A percentile compares a stretch with the other conserved stretches of the same genome.
These are phyloP conservation scores for Penicillium sp. DNA, from an alignment of 2,329 filamentous ascomycete genomes.

Conservation along the genomic window DNA sequence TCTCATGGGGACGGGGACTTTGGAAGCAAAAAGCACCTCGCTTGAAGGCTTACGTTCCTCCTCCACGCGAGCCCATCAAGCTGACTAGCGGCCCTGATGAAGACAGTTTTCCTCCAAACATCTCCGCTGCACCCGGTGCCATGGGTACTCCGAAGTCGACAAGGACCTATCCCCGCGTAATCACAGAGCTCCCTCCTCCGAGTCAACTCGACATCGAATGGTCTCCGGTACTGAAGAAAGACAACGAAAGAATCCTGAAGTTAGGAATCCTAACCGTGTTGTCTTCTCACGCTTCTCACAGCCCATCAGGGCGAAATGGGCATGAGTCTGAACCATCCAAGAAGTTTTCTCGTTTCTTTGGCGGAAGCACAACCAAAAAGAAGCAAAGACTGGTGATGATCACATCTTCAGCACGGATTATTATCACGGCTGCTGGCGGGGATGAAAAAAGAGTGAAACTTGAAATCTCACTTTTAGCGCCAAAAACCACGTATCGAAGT, in stretches of 20 bases:
- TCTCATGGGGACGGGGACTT: conserved; percentile 74
- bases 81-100: conserved; percentile 54
- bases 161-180: conserved; percentile 70
- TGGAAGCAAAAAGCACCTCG: conserved; percentile 90
- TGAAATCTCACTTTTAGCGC: conserved; percentile 76
- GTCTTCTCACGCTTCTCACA: conserved; percentile 71
- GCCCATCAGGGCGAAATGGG: conserved; percentile 65
- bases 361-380: conserved; percentile 86
- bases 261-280: conserved; percentile 86
- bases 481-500: conserved; percentile 73
- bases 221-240: conserved; percentile 88
- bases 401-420: conserved; percentile 83
- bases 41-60: conserved; percentile 77
- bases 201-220: conserved; percentile 97
- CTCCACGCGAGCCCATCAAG: conserved; percentile 72
- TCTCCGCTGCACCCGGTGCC: conserved; percentile 30
- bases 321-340: conserved; percentile 65
- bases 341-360: conserved; percentile 91
- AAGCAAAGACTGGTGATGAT: conserved; percentile 90
- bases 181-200: conserved; percentile 93
- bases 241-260: conserved; percentile 91
- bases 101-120: conserved; percentile 41
- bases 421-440: conserved; percentile 84
- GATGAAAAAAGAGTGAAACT: conserved; percentile 95
- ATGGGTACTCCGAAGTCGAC: conserved; percentile 40